These are phyloP conservation scores for Aspergillus incahuasiensis DNA, from an alignment of 495 filamentous ascomycete genomes.

Conservation along the genomic window DNA sequence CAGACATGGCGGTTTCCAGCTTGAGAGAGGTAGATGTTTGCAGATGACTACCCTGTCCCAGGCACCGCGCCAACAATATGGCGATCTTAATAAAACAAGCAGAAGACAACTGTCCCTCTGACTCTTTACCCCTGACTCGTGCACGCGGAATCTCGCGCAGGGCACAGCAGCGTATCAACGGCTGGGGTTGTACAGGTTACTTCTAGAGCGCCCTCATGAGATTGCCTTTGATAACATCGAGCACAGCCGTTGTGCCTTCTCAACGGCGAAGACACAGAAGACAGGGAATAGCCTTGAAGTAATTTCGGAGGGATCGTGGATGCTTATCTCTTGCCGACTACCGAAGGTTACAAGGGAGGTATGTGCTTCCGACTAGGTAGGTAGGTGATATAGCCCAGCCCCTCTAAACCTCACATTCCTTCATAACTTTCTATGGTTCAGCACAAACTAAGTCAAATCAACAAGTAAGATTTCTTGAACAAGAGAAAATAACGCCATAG, in stretches of 20 bases:
- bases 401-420: background rate
- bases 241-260: background rate
- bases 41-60: background rate
- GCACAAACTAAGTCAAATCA: no score
- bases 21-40: background rate
- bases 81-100: background rate
- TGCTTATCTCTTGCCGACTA: background rate
- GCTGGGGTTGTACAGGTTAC: background rate
- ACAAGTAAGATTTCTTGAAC: no score
- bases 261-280: background rate
- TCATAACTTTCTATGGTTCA: no score
- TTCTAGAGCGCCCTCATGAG: background rate
- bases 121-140: background rate
- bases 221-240: background rate
- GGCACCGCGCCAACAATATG: background rate
- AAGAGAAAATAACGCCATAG: background rate
- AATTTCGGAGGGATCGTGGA: background rate
- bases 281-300: background rate
- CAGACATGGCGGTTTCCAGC: background rate
- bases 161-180: background rate
- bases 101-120: background rate
- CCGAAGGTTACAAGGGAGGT: background rate
- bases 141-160: background rate
- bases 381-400: background rate
- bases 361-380: background rate